phyloP scores from a whole-genome alignment of 148 eudicot species.

The Rhododendron vialii region DNA sequence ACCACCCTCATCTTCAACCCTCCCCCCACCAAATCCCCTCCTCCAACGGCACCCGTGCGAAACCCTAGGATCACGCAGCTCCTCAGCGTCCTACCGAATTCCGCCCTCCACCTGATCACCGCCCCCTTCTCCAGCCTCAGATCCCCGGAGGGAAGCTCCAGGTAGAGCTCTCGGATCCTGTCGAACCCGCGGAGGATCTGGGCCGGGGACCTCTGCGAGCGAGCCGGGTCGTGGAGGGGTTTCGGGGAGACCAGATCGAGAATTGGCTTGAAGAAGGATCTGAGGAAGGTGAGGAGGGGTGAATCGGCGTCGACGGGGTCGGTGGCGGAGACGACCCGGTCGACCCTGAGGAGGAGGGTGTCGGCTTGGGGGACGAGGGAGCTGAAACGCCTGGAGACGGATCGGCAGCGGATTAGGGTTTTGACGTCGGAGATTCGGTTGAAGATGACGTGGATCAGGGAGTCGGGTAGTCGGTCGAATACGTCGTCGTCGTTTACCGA shows the following conservation, averaged over 20 bases:
- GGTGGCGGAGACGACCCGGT: conserved; percentile 28
- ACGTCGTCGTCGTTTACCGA: conserved; percentile 6
- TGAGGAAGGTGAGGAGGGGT: conserved; percentile 11
- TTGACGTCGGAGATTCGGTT: conserved; percentile 24
- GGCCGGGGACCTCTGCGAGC: conserved; percentile 19
- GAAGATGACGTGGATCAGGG: conserved; percentile 24
- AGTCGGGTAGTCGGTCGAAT: conserved; percentile 34
- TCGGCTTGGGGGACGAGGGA: conserved; percentile 31
- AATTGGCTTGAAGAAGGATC: conserved; percentile 23
- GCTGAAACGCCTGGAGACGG: conserved; percentile 30
- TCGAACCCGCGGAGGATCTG: conserved; percentile 26
- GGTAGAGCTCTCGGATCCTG: conserved; percentile 14
- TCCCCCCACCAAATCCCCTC: conserved; percentile 11
- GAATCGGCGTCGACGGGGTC: conserved; percentile 18
- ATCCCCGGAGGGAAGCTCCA: conserved; percentile 32
- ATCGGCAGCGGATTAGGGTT: conserved; percentile 25
- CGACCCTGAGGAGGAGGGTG: conserved; percentile 24
- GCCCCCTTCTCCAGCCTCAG: conserved; percentile 28
- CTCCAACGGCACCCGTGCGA: conserved; percentile 11
- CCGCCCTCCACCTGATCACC: conserved; percentile 26
- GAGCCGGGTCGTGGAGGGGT: neutral
- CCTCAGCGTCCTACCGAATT: conserved; percentile 25
- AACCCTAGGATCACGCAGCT: conserved; percentile 35
- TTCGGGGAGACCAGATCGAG: conserved; percentile 15
- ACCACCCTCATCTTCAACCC: conserved; percentile 36